Evolutionary conservation across 768 basidiomycete genomes (phyloP).

Genomic region (Tephrocybe sp.): DNA sequence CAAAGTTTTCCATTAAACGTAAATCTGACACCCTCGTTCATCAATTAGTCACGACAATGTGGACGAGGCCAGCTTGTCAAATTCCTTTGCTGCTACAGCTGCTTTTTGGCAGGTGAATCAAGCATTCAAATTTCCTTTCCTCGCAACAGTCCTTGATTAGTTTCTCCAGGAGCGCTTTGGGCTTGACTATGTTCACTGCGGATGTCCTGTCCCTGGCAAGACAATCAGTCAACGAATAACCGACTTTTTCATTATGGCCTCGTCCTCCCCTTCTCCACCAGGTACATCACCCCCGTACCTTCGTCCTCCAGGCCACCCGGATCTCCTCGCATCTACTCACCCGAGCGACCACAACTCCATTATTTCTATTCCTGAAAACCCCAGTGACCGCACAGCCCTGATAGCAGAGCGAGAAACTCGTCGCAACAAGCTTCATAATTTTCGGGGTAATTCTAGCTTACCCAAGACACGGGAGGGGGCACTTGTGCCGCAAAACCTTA

Average conservation of each 20-base stretch:
- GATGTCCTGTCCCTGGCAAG: constrained; percentile 49
- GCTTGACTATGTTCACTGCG: constrained; percentile 55
- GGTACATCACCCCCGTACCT: constrained; percentile 18
- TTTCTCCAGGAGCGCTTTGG: constrained; percentile 41
- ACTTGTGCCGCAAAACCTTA: too few relatives aligned
- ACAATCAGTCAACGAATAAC: constrained; percentile 40
- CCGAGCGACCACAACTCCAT: constrained; percentile 54
- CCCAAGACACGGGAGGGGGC: too few relatives aligned
- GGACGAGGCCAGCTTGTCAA: constrained; percentile 40
- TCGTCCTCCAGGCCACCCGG: constrained; percentile 27
- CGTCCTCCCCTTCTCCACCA: constrained; percentile 19
- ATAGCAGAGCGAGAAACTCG: background rate
- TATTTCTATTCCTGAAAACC: background rate
- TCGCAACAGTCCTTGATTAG: background rate
- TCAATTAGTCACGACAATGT: constrained; percentile 39
- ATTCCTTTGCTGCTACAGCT: constrained; percentile 42
- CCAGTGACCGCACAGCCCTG: background rate
- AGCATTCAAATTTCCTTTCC: too few relatives aligned
- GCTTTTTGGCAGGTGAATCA: constrained; percentile 19
- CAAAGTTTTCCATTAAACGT: background rate
- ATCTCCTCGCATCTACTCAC: constrained; percentile 48
- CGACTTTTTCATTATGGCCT: constrained; percentile 23
- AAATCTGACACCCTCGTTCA: background rate
- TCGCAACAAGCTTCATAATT: background rate
- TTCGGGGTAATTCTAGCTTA: background rate